A percentile compares a stretch with the other conserved stretches of the same genome.
These are phyloP conservation scores for Aspergillus quadricinctus DNA, from an alignment of 2,329 filamentous ascomycete genomes.

Conservation along the genomic window DNA sequence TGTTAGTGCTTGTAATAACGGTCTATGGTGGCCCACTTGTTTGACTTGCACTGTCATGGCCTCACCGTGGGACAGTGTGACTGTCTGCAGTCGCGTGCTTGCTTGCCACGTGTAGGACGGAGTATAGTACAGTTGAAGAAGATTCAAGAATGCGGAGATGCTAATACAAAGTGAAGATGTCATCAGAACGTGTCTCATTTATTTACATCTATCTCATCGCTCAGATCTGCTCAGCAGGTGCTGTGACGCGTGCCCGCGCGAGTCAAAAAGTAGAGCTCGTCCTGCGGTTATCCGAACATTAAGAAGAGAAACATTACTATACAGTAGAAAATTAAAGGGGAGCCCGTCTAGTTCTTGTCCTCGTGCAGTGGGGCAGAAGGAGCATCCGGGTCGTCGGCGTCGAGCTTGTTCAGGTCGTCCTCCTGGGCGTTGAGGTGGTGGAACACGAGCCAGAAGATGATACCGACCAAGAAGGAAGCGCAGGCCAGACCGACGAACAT, in stretches of 20 bases:
- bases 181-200: background rate
- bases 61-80: background rate
- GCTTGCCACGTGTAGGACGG: background rate
- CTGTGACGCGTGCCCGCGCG: background rate
- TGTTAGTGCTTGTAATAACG: background rate
- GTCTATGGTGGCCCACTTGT: background rate
- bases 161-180: background rate
- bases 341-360: conserved; percentile 13
- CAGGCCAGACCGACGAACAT: conserved; percentile 59
- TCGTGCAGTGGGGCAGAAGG: conserved; percentile 6
- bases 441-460: conserved; percentile 52
- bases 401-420: conserved; percentile 49
- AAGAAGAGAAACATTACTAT: conserved; percentile 2
- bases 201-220: conserved; percentile 11
- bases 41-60: too few relatives aligned
- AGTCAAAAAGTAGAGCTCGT: conserved; percentile 9
- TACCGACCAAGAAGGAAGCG: conserved; percentile 46
- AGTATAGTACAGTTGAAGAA: background rate
- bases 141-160: background rate
- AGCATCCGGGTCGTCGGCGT: conserved; percentile 31
- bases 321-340: conserved; percentile 1
- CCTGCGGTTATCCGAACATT: conserved; percentile 1
- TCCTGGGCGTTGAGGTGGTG: conserved; percentile 46
- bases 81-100: background rate
- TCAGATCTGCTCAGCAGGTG: conserved; percentile 17